Conservation (phyloP, 352 stramenopile genomes). For the Globisporangium radiosum region DNA sequence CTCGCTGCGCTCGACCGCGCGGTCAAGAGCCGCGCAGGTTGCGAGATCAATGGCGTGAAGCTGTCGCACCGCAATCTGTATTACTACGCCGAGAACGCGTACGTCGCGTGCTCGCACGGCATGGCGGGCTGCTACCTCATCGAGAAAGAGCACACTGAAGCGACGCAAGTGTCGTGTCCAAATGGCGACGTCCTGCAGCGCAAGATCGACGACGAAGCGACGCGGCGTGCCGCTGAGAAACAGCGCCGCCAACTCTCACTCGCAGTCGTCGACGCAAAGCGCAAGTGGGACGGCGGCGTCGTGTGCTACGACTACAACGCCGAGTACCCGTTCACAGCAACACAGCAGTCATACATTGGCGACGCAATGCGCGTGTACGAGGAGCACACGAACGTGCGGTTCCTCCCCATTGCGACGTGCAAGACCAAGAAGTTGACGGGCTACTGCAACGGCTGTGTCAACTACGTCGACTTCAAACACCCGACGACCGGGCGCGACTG, state of each 20-base stretch:
- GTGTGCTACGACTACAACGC: slow-evolving; percentile 68
- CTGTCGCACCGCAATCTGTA: slow-evolving; percentile 58
- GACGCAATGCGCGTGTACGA: slow-evolving; percentile 65
- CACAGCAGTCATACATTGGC: slow-evolving; percentile 49
- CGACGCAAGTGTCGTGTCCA: slow-evolving; percentile 56
- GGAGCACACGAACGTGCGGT: slow-evolving; percentile 64
- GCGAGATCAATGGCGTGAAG: slow-evolving; percentile 45
- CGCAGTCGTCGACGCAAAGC: slow-evolving; percentile 49
- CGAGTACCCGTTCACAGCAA: slow-evolving; percentile 57
- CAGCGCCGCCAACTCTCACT: slow-evolving; percentile 48
- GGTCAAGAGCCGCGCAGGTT: slow-evolving; percentile 16
- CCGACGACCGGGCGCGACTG: slow-evolving; percentile 59
- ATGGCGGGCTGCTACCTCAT: slow-evolving; percentile 58
- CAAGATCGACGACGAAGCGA: slow-evolving; percentile 16
- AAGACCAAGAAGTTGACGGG: slow-evolving; percentile 28
- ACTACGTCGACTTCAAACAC: slow-evolving; percentile 79
- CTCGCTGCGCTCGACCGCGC: slow-evolving; percentile 1
- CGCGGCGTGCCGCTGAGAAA: slow-evolving; percentile 14
- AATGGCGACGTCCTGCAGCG: slow-evolving; percentile 26
- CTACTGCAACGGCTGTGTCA: slow-evolving; percentile 61
- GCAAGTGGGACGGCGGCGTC: slow-evolving; percentile 60
- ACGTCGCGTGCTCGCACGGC: slow-evolving; percentile 63
- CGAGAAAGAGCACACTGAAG: slow-evolving; percentile 49
- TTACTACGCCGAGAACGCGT: slow-evolving; percentile 67
- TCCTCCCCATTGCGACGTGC: slow-evolving; percentile 48